phyloP scores from a whole-genome alignment of 495 filamentous ascomycete genomes.

The Penicillium crystallinum region DNA sequence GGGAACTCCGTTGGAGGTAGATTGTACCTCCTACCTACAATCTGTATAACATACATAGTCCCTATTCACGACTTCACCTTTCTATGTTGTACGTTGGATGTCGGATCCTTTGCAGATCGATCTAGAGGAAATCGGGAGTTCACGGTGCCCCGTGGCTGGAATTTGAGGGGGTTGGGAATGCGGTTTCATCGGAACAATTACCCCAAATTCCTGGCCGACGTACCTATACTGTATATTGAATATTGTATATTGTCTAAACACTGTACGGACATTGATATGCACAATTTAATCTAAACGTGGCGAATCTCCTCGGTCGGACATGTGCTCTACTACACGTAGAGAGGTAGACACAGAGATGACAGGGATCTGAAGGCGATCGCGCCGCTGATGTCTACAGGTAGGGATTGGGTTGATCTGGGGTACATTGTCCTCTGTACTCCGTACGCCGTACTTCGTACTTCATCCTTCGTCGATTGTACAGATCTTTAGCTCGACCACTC shows the following conservation, averaged over 20 bases:
- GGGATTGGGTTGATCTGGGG: conserved; percentile 10
- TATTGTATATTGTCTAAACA: not conserved
- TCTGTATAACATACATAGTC: not conserved
- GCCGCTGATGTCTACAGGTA: conserved; percentile 29
- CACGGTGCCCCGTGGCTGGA: not conserved
- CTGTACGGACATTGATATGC: not conserved
- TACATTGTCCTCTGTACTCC: too few relatives aligned
- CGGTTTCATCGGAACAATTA: not conserved
- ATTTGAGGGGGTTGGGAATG: conserved; percentile 1
- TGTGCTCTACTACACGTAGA: conserved; percentile 3
- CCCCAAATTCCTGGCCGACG: not conserved
- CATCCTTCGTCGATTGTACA: too few relatives aligned
- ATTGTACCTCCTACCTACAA: not conserved
- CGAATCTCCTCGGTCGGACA: conserved; percentile 2
- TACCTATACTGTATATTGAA: not conserved
- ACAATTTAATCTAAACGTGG: not conserved
- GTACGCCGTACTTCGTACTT: too few relatives aligned
- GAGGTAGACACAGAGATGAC: not conserved
- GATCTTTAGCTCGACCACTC: not conserved
- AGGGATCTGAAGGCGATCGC: conserved; percentile 6
- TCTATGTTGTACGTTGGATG: too few relatives aligned
- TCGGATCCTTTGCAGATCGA: too few relatives aligned
- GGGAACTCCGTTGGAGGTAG: not conserved
- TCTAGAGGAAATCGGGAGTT: not conserved
- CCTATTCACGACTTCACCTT: too few relatives aligned